Base-by-base conservation (phyloP, 176 grass and related monocot species). In the Zea mays region DNA sequence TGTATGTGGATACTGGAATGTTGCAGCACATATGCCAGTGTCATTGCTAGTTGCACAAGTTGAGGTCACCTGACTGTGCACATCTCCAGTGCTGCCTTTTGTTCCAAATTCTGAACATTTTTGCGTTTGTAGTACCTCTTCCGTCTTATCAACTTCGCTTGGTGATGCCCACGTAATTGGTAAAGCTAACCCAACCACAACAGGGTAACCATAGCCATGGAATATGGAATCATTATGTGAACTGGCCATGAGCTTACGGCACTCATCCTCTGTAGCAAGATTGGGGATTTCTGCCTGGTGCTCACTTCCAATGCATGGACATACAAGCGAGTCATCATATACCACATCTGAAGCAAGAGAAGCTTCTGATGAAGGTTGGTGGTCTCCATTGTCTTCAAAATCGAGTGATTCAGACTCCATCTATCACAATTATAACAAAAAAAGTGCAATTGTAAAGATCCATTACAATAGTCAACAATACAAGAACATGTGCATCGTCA, bases 211-310 rank as follows among this genome's bases (percentile, higher is more conserved):
- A 61, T 81, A 79, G 79, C 56, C 70, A 71, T 65, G 44, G 35
- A 64, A 39, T 12, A 37, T 71, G 39, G n/a, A 49, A 73, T 43
- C 62, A 47, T 67, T 67, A 73, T 14, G 41, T 77, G 76, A 43
- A 68, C 47, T 63, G 13, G 35, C 67, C 75, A 69, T 57, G 62
- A 85, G 75, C 33, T 71, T 63, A 64, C 10, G 4, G 15, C 34
- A 51, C 71, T 87, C 71, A 63, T 57, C 66, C 50, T 92, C 85
- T 74, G 73, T 72, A 54, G n/a, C 74, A 50, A 86, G 82, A 51
- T 75, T 65, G 16, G 92, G 92, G 67, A 98, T 83, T 85, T 86
- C 89, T 62, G 85, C 92, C 79, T 98, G 96, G 81, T 94, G 85
- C 42, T 83, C 84, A 73, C 82, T 86, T 86, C 96, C 96, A 76